Evolutionary conservation across 2,329 filamentous ascomycete genomes (phyloP), one percentile per base, ranked within the genome.

Genomic region (Colletotrichum camelliae): DNA sequence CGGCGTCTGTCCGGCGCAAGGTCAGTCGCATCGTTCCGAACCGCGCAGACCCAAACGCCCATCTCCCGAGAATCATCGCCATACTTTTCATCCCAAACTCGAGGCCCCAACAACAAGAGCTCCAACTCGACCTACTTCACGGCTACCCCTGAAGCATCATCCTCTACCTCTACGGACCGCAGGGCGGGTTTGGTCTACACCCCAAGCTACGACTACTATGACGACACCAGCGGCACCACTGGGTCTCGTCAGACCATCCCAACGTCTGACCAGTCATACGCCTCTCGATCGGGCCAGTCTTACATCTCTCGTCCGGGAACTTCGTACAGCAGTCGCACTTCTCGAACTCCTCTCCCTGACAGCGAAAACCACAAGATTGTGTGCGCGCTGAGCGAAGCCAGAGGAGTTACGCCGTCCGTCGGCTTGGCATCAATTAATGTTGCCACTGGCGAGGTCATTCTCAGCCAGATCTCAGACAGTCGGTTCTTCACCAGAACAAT

Each of bases 391-490:
- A 95, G 92, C 80, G 96, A 98, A 83, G 95, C 95, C 58, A 93
- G 96, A n/a, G 95, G 95, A 7, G 91, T 98, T 6, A 93, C 94
- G 27, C 95, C 96, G 0, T 94, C 93, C 0, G 93, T 98, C 3
- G 96, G 96, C 1, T 88, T 98, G 55, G 95, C 95, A 4, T 96
- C 98, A 81, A 88, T 98, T 81, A 97, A 98, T 81, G 88, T 97
- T 4, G 93, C 95, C 57, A 96, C 95, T 4, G 94, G 94, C 52
- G 95, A 98, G 84, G 94, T 92, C 18, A 92, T 96, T 33, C 89
- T 98, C 52, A 97, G 95, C 81, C 95, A 98, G 81, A 96, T 98
- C 78, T 96, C 94, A 81, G 96, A 98, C 83, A 97, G 93, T 72
- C 96, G 98, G 82, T 97, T 96, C 39, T 98, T 98, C 82, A 93